Percentiles rank a stretch among this genome's conserved stretches.
Evolutionary conservation across 73 alveolate species (phyloP).

Genomic region (Tetrahymena malaccensis): DNA sequence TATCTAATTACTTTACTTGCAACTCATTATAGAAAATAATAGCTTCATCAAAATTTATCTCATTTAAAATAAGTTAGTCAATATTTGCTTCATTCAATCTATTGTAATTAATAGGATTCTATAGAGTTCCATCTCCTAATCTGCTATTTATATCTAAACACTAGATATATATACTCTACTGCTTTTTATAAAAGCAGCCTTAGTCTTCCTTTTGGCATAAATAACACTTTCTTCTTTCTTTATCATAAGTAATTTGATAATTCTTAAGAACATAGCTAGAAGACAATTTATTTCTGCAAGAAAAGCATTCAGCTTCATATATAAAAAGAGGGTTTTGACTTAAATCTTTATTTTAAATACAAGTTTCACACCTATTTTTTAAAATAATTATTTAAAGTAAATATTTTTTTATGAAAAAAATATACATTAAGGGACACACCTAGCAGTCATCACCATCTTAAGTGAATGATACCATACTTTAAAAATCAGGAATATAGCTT

Average conservation of each 20-base stretch:
- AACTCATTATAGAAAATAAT: background rate
- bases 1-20: background rate
- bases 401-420: background rate
- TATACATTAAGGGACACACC: background rate
- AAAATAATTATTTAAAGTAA: background rate
- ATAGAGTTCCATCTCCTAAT: background rate
- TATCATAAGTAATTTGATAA: background rate
- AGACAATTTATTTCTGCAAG: background rate
- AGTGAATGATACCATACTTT: background rate
- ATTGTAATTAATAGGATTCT: background rate
- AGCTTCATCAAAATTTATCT: background rate
- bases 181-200: background rate
- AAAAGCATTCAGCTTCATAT: background rate
- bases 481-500: background rate
- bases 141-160: background rate
- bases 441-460: background rate
- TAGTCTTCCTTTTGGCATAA: background rate
- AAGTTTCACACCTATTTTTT: background rate
- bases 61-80: background rate
- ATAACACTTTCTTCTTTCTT: background rate
- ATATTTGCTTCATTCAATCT: background rate
- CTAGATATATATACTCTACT: background rate
- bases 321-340: background rate
- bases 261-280: background rate
- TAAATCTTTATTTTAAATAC: background rate